These are phyloP conservation scores for Aegle marmelos DNA, from an alignment of 345 rosid species.

Conservation along the genomic window DNA sequence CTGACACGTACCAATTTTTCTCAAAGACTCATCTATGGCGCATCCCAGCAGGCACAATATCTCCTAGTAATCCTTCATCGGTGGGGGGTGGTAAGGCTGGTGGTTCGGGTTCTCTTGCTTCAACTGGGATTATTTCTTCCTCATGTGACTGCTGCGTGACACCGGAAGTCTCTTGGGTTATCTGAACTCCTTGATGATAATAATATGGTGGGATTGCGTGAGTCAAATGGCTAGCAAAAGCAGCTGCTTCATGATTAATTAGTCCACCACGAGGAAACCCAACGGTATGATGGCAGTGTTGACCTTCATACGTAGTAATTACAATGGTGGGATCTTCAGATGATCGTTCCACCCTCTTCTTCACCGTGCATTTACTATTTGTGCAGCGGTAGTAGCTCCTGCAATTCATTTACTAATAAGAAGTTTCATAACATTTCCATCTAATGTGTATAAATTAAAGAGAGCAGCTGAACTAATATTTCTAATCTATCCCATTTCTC, in stretches of 20 bases:
- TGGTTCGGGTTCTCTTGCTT: constrained; percentile 22
- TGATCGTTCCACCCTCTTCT: constrained; percentile 95
- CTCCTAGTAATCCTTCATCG: constrained; percentile 85
- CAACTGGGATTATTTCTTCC: constrained; percentile 7
- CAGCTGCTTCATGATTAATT: constrained; percentile 51
- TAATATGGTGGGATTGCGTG: constrained; percentile 53
- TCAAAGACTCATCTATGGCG: constrained; percentile 42
- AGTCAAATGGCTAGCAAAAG: constrained; percentile 36
- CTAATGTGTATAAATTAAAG: neutral
- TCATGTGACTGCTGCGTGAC: constrained; percentile 20
- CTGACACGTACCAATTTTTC: constrained; percentile 23
- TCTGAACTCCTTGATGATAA: constrained; percentile 36
- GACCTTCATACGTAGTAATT: constrained; percentile 97
- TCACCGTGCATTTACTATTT: constrained; percentile 85
- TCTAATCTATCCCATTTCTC: neutral
- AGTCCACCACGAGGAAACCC: constrained; percentile 82
- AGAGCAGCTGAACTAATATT: neutral
- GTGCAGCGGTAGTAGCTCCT: constrained; percentile 99
- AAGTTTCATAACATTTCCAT: neutral
- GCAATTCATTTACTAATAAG: constrained; percentile 7
- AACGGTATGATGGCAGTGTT: constrained; percentile 85
- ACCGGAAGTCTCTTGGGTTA: constrained; percentile 35
- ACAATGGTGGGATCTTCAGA: constrained; percentile 77
- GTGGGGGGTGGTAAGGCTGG: constrained; percentile 25
- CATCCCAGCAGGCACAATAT: constrained; percentile 80